Evolutionary conservation across 2,329 filamentous ascomycete genomes (phyloP).

Genomic region (Paecilomyces formosus): DNA sequence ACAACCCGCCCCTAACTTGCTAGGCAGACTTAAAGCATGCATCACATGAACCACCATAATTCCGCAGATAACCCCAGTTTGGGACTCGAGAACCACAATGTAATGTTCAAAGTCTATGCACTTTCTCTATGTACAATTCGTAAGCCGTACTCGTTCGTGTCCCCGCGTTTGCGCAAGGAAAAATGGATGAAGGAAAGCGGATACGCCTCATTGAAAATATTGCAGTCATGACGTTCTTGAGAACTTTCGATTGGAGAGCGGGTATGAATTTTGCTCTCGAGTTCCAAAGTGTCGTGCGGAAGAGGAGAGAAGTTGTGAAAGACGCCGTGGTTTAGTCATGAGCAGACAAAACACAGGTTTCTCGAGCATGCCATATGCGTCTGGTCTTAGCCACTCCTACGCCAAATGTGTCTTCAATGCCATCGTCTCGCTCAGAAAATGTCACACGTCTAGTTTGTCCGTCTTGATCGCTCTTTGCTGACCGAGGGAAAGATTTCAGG

Average conservation of each 20-base stretch:
- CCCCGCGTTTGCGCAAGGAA: not conserved
- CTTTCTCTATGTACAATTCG: not conserved
- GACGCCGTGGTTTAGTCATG: constrained; percentile 12
- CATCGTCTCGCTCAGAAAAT: constrained; percentile 14
- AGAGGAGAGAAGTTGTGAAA: not conserved
- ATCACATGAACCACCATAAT: not conserved
- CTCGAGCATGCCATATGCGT: constrained; percentile 38
- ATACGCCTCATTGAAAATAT: not conserved
- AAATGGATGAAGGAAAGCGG: not conserved
- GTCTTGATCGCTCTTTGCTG: constrained; percentile 7
- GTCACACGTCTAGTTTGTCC: constrained; percentile 6
- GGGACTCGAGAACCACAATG: not conserved
- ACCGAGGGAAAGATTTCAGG: constrained; percentile 14
- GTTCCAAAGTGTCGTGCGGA: not conserved
- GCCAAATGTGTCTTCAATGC: constrained; percentile 32
- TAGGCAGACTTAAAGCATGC: not conserved
- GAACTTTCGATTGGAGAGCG: not conserved
- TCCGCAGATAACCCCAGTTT: not conserved
- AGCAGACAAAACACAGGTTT: constrained; percentile 38
- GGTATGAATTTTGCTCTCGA: not conserved
- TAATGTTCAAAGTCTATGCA: not conserved
- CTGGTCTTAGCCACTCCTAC: constrained; percentile 31
- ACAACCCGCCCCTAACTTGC: not conserved
- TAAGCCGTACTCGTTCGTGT: not conserved
- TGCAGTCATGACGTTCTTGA: not conserved